Evolutionary conservation across 306 rosid genomes (phyloP), one percentile per base, ranked within the genome.

Genomic region (Cicer yamashitae): DNA sequence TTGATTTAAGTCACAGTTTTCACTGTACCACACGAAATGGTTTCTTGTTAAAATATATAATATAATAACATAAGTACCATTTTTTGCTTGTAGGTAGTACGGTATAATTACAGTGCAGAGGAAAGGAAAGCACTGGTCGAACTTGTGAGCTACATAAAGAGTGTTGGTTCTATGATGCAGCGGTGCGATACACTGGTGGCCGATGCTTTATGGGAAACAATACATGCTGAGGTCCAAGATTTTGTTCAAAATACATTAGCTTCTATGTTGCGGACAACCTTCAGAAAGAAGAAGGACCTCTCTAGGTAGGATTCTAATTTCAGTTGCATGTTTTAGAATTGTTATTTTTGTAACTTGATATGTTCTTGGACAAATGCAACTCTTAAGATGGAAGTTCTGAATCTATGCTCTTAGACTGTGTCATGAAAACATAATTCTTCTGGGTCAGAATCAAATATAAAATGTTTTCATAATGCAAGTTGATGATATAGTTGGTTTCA

Each of bases 171-270:
- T 51, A 86, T 94, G 96, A 87, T 94, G 98, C 98, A 94, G 75
- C 89, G 86, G 54, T 88, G 90, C 59, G 97, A 94, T 74, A 94
- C 97, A 37, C 82, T 90, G 82, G 96, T 94, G 70, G 96, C 98
- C 38, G 98, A 94, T 84, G 97, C 98, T 82, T 87, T 94, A 82
- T 94, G 98, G 96, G 98, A 94, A 87, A 91, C 98, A 69, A 86
- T 94, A 82, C 98, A 94, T 83, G 88, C 98, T 6, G 98, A 94
- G 87, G 98, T 94, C 76, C 98, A 94, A 79, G 98, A 94, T 87
- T 94, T 94, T 88, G 98, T 94, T 52, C 98, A 94, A 80, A 94
- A 94, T 87, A 88, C 97, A 46, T 79, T 94, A 80, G 97, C 97
- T 70, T 82, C 93, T 56, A 94, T 94, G 98, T 72, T 91, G 82